A percentile compares a stretch with the other conserved stretches of the same genome.
phyloP scores from a whole-genome alignment of 2,329 filamentous ascomycete species.

The Hymenoscyphus salicellus region DNA sequence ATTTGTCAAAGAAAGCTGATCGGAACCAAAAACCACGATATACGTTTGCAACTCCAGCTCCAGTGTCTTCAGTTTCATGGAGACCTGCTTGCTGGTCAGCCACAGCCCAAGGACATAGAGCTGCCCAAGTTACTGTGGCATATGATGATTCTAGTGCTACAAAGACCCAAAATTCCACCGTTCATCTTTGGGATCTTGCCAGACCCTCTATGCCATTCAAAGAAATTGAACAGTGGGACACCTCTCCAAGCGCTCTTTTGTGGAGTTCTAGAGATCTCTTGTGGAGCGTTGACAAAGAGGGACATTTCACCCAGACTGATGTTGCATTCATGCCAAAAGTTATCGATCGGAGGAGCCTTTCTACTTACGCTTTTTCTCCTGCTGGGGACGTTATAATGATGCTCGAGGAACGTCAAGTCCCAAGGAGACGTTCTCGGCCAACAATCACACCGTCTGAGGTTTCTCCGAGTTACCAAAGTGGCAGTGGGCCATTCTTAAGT shows the following conservation, averaged over 20 bases:
- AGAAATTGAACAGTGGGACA: conserved; percentile 59
- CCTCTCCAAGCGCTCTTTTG: conserved; percentile 54
- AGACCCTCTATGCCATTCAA: conserved; percentile 65
- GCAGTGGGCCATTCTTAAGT: conserved; percentile 50
- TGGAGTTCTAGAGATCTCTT: conserved; percentile 65
- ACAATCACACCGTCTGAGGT: conserved; percentile 30
- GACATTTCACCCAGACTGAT: conserved; percentile 62
- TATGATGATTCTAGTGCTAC: conserved; percentile 57
- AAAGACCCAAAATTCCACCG: conserved; percentile 54
- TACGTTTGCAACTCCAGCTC: conserved; percentile 58
- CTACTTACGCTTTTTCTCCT: conserved; percentile 59
- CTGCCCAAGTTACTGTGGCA: conserved; percentile 60
- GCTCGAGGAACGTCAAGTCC: conserved; percentile 54
- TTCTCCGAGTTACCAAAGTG: conserved; percentile 39
- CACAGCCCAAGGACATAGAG: conserved; percentile 56
- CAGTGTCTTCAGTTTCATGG: conserved; percentile 60
- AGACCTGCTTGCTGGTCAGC: conserved; percentile 64
- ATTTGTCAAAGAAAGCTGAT: conserved; percentile 57
- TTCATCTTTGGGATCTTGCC: conserved; percentile 68
- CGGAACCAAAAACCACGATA: conserved; percentile 64
- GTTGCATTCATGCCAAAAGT: conserved; percentile 61
- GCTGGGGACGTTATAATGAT: conserved; percentile 59
- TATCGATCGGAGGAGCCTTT: conserved; percentile 61
- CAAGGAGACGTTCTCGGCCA: conserved; percentile 42
- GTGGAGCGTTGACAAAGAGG: conserved; percentile 64